These are phyloP conservation scores for Discostella stelligeroides DNA, from an alignment of 108 stramenopile species.

Conservation along the genomic window DNA sequence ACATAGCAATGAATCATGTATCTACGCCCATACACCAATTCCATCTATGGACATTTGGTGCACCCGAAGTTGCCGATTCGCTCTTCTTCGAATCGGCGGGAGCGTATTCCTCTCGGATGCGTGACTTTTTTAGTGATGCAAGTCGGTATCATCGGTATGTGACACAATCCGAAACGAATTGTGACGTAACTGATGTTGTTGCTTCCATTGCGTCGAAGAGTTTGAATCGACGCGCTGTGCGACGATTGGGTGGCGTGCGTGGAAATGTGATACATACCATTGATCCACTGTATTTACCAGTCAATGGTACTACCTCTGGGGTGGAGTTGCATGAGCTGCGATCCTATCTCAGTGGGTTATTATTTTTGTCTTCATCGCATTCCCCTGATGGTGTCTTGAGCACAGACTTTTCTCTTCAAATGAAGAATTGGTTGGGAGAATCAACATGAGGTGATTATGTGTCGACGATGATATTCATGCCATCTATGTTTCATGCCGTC, in stretches of 20 bases:
- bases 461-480: too few relatives aligned
- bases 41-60: conserved; percentile 60
- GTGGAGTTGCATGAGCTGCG: conserved; percentile 17
- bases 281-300: conserved; percentile 18
- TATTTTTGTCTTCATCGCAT: neutral
- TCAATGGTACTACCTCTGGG: neutral
- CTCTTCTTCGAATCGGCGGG: conserved; percentile 43
- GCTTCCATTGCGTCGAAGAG: conserved; percentile 12
- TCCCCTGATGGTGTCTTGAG: neutral
- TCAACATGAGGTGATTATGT: too few relatives aligned
- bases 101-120: conserved; percentile 21
- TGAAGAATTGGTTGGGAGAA: conserved; percentile 12
- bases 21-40: conserved; percentile 16
- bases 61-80: conserved; percentile 53
- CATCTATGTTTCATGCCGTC: too few relatives aligned
- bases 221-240: conserved; percentile 19
- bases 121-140: conserved; percentile 29
- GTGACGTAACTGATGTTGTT: conserved; percentile 21
- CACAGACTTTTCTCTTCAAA: conserved; percentile 11
- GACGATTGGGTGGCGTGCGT: conserved; percentile 31
- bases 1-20: conserved; percentile 46
- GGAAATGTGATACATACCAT: conserved; percentile 24
- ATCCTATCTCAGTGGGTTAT: neutral
- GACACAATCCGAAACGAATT: conserved; percentile 21
- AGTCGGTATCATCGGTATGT: conserved; percentile 34